These are phyloP conservation scores for Tolypocladium endophyticum DNA, from an alignment of 2,329 filamentous ascomycete species.

Conservation along the genomic window DNA sequence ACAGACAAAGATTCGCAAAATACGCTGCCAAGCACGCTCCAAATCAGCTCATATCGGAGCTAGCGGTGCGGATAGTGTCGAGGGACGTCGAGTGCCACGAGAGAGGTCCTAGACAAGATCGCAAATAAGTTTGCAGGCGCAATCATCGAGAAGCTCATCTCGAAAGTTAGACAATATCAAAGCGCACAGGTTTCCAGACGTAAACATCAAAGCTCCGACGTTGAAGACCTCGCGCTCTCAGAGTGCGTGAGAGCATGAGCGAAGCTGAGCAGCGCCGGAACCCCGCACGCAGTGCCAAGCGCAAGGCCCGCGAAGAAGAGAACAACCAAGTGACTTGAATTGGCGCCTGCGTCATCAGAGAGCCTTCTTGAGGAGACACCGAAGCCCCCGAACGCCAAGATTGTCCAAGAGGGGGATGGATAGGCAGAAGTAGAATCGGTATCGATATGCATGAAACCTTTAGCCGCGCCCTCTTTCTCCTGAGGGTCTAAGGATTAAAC, in stretches of 20 bases:
- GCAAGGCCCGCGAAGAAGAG: constrained; percentile 28
- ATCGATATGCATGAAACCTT: constrained; percentile 47
- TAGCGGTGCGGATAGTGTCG: background rate
- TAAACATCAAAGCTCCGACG: background rate
- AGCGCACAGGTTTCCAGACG: background rate
- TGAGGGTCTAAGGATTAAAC: too few species aligned
- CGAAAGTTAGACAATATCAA: background rate
- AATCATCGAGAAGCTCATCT: background rate
- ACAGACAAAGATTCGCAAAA: too few species aligned
- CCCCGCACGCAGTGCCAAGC: constrained; percentile 36
- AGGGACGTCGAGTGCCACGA: background rate
- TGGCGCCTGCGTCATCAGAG: constrained; percentile 18
- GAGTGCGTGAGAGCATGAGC: constrained; percentile 4
- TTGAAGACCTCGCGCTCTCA: background rate
- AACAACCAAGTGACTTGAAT: constrained; percentile 7
- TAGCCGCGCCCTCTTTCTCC: background rate
- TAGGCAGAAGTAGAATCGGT: constrained; percentile 87
- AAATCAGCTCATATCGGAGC: too few species aligned
- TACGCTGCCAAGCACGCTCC: too few species aligned
- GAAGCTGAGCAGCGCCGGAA: constrained; percentile 21
- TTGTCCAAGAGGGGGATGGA: constrained; percentile 54
- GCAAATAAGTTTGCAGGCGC: too few species aligned
- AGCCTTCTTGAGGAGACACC: constrained; percentile 36
- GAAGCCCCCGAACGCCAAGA: constrained; percentile 35
- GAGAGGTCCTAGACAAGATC: background rate